Evolutionary conservation across 371 early-diverging fungal species (phyloP), one percentile per base, ranked within the genome.

Genomic region (Syncephalastrum sp.): DNA sequence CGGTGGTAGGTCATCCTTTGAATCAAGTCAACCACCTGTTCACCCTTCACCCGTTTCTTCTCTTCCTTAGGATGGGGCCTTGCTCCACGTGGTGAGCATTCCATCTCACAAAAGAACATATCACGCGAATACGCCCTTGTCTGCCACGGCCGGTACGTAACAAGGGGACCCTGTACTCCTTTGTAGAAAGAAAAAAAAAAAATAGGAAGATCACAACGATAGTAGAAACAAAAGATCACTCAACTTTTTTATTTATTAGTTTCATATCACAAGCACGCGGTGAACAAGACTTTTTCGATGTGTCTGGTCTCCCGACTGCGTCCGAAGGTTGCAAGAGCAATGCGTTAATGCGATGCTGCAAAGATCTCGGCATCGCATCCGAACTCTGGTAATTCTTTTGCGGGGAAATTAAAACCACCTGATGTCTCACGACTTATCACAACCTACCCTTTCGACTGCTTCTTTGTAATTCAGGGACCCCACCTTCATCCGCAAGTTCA

Each of bases 271-370:
- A 93, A 65, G 94, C 98, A n/a, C 89, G 97, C 57, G 98, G 98
- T 42, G 96, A 97, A 65, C 95, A 94, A 64, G 94, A 91, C 56
- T 95, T 83, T 63, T 93, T 93, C 70, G 89, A 90, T 62, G 70
- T 79, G 17, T 70, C 77, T 44, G 83, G 82, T 5, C 64, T 96
- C 21, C 84, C 95, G 0, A 95, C 94, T 0, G 95, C 97, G 0
- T 82, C 91, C 0, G 97, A 98, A 77, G 96, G 95, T 4, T 88
- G 89, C 67, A 96, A 94, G 68, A 90, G 90, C 47, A 97, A 96
- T 67, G 97, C 98, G 7, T 73, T 98, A 60, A 92, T 96, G 87
- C 84, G 97, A 42, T 96, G 97, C 74, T 98, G 97, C 80, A 98
- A 98, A 69, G 98, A 98, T 76, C 72, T 98, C 47, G 97, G 97